Evolutionary conservation across 192 early-diverging fungal genomes (phyloP), one percentile per base, ranked within the genome.

Genomic region (Backusella circina): DNA sequence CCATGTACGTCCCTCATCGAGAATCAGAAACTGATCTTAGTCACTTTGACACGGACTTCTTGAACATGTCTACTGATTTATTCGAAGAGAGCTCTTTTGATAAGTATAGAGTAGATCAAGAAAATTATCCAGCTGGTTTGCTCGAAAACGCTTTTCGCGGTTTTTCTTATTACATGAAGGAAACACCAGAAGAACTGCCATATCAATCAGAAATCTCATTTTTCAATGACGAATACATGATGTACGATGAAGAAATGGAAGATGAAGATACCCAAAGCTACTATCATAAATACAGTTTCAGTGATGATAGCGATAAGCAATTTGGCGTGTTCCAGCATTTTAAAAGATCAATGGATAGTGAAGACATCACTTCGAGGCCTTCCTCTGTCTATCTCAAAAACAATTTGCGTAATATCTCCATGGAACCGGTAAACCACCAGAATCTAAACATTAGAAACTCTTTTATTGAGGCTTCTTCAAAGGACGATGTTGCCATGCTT

Each of bases 1-100:
- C 93, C 10, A 89, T 91, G 0, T 96, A 90, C 66, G 80, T 88
- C 12, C 95, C 95, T 28, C 83, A 83, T 33, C 80, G 94, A 28
- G 35, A 74, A 16, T 87, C 86, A 8, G 85, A 85, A 28, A 80
- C 79, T 32, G 89, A 90, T 50, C 70, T 90, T 23, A 77, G 82
- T 35, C 85, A 90, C 28, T 89, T 90, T 75, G 89, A 90, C 65
- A 77, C 84, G 16, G 71, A 83, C 1, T 90, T 90, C 71, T 67
- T 87, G 36, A 79, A 71, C 7, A 88, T 90, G 88, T 78, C 66
- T 2, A 26, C 39, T 7, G 26, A 35, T 26, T 37, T 70, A 15
- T 21, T 30, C 30, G 37, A 44, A 47, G 38, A 70, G 13, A 28
- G 47, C 16, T 47, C 37, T 16, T 44, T 47, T 21, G 21, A 47